Evolutionary conservation across 768 basidiomycete species (phyloP).

Genomic region (Suillus sp.): DNA sequence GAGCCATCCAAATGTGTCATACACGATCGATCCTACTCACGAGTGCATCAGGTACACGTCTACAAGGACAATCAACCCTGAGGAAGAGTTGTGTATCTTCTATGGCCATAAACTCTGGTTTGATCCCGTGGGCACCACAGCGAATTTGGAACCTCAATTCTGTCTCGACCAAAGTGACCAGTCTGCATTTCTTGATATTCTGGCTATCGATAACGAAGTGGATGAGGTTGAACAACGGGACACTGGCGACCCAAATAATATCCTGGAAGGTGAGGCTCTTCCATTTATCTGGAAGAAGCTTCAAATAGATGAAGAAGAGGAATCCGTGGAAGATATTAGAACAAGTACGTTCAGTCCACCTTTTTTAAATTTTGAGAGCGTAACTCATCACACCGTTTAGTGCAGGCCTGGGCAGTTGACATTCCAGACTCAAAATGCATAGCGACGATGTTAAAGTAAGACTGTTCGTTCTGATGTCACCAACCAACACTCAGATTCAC

Average conservation of each 20-base stretch:
- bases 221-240: conserved; percentile 14
- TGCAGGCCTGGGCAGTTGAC: conserved; percentile 78
- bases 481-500: background rate
- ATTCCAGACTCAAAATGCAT: conserved; percentile 63
- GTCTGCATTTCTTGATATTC: conserved; percentile 2
- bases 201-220: background rate
- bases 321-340: conserved; percentile 56
- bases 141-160: background rate
- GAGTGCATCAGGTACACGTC: conserved; percentile 69
- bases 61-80: conserved; percentile 49
- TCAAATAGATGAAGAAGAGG: conserved; percentile 58
- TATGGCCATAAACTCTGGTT: conserved; percentile 75
- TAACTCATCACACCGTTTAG: conserved; percentile 36
- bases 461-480: background rate
- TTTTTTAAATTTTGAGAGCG: conserved; percentile 6
- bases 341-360: conserved; percentile 23
- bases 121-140: conserved; percentile 38
- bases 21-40: conserved; percentile 49
- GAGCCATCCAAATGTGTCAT: conserved; percentile 68
- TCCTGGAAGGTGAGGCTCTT: conserved; percentile 58
- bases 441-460: conserved; percentile 63
- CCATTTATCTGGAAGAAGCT: conserved; percentile 68
- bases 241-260: conserved; percentile 44
- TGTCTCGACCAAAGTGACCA: background rate
- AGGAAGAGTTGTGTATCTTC: conserved; percentile 80